These are phyloP conservation scores for Galeopsis tetrahit DNA, from an alignment of 257 asterid species.

Conservation along the genomic window DNA sequence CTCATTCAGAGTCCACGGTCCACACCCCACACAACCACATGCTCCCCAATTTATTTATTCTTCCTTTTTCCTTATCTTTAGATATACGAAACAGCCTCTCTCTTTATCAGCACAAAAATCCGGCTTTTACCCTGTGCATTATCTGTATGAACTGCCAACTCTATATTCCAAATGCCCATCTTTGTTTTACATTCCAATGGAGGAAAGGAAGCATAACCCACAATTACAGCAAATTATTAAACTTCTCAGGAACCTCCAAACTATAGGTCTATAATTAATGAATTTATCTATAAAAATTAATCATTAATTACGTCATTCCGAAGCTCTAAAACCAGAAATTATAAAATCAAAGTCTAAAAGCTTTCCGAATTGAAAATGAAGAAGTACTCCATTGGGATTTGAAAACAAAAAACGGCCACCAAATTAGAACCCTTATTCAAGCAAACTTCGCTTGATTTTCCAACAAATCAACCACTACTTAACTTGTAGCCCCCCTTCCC, in stretches of 20 bases:
- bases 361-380: conserved; percentile 19
- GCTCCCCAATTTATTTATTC: conserved; percentile 32
- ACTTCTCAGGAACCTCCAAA: conserved; percentile 8
- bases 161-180: conserved; percentile 25
- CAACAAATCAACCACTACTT: conserved; percentile 22
- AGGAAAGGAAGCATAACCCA: conserved; percentile 6
- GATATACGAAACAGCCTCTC: conserved; percentile 38
- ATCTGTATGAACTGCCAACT: conserved; percentile 28
- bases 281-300: conserved; percentile 7
- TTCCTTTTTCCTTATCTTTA: conserved; percentile 33
- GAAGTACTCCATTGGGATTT: conserved; percentile 17
- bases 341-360: conserved; percentile 12
- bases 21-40: conserved; percentile 50
- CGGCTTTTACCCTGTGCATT: conserved; percentile 28
- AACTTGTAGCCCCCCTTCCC: neutral
- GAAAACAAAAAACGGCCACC: neutral
- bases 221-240: conserved; percentile 14
- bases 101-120: conserved; percentile 37
- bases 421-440: conserved; percentile 8
- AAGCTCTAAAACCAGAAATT: neutral
- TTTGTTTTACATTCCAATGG: conserved; percentile 21
- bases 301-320: conserved; percentile 5
- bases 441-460: neutral
- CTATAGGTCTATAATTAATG: conserved; percentile 2
- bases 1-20: conserved; percentile 41